Percentiles rank a stretch among this genome's conserved stretches.
These are phyloP conservation scores for Xylaria acuta DNA, from an alignment of 495 filamentous ascomycete species.

Conservation along the genomic window DNA sequence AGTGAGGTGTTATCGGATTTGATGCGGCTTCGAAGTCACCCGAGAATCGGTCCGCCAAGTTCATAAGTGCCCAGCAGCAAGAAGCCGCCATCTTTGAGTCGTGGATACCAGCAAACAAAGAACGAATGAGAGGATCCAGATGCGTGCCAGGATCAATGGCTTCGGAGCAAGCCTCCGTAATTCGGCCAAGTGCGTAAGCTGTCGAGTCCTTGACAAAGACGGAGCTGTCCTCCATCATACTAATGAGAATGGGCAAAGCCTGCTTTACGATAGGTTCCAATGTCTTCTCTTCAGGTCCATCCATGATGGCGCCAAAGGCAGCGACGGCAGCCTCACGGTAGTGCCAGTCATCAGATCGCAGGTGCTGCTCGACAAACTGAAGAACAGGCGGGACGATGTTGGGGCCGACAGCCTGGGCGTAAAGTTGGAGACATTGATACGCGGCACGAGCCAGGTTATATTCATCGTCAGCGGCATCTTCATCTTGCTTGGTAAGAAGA, in stretches of 20 bases:
- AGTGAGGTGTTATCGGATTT: conserved; percentile 89
- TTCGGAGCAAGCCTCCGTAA: conserved; percentile 88
- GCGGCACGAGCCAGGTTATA: conserved; percentile 95
- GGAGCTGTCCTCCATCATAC: conserved; percentile 93
- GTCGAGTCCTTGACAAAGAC: conserved; percentile 96
- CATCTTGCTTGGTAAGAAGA: conserved; percentile 94
- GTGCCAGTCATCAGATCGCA: conserved; percentile 91
- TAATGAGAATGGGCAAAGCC: conserved; percentile 85
- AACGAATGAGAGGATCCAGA: conserved; percentile 79
- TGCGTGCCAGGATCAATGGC: conserved; percentile 84
- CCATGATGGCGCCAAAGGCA: conserved; percentile 99
- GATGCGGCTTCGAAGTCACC: conserved; percentile 75
- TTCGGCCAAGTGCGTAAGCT: conserved; percentile 92
- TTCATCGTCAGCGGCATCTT: conserved; percentile 94
- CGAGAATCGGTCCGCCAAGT: conserved; percentile 92
- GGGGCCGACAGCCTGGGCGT: conserved; percentile 85
- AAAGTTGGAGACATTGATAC: conserved; percentile 95
- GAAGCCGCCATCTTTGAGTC: conserved; percentile 96
- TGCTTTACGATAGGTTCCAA: conserved; percentile 94
- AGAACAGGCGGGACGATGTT: conserved; percentile 84
- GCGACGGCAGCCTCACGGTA: conserved; percentile 92
- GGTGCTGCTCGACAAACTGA: conserved; percentile 86
- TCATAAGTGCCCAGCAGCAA: conserved; percentile 99
- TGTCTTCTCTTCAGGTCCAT: conserved; percentile 88
- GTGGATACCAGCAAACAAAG: conserved; percentile 90